Evolutionary conservation across 2,329 filamentous ascomycete species (phyloP), one percentile per base, ranked within the genome.

Genomic region (Curvularia spicifera): DNA sequence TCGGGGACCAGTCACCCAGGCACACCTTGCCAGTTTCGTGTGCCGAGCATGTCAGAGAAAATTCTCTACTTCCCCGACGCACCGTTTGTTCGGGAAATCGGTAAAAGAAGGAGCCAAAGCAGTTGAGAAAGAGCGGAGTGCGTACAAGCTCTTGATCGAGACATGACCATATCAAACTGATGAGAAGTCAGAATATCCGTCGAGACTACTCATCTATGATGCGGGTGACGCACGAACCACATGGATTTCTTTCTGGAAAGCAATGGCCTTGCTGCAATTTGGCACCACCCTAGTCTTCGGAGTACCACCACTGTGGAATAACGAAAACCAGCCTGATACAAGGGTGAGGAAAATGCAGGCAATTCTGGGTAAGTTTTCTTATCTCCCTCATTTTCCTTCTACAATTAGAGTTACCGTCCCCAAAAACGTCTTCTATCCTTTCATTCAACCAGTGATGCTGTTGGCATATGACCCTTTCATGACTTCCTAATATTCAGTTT

Each of bases 191-290:
- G 62, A 73, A 70, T 68, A 71, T 67, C 47, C 64, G 47, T 59
- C 66, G 53, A 55, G 61, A 13, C 60, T 78, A 6, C 53, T 73
- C 44, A 76, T 78, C 26, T 78, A 78, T 53, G 68, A 77, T 63
- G 74, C 76, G 7, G 76, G 76, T 31, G 71, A 75, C 22, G 68
- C 70, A 10, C 73, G 75, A 37, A 74, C 72, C 7, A 66, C 72
- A 4, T 77, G 67, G 63, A 70, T 78, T 15, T 66, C 67, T 18
- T 75, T 76, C 51, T 75, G 72, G 70, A 78, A 78, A 61, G 70
- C 71, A 26, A 69, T 71, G 43, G 71, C 72, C 3, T 35, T 78
- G 29, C 61, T 76, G 26, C 70, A 77, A 29, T 77, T 76, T 28
- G 72, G 71, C 20, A 69, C 70, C 4, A 68, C 69, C 2, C 63